These are phyloP conservation scores for Sporothrix curviconia DNA, from an alignment of 2,329 filamentous ascomycete species.

Conservation along the genomic window DNA sequence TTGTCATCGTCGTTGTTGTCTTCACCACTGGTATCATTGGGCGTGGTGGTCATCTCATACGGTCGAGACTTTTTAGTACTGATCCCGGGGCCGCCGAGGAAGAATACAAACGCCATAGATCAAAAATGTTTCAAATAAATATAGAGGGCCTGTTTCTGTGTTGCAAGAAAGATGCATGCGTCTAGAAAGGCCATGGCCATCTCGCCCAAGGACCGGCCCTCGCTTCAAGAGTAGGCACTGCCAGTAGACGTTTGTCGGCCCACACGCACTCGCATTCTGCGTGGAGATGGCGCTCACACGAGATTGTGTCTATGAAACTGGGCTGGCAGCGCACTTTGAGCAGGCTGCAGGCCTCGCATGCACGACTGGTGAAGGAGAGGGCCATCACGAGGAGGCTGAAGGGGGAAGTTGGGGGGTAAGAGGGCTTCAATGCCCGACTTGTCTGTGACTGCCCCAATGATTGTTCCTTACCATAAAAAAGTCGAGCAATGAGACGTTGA, in stretches of 20 bases:
- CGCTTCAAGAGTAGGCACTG: background rate
- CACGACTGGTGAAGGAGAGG: conserved; percentile 6
- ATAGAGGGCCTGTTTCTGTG: background rate
- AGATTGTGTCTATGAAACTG: background rate
- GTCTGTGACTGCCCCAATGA: too few species aligned
- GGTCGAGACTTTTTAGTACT: background rate
- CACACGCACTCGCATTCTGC: conserved; percentile 2
- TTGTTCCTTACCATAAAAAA: too few species aligned
- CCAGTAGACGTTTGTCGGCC: conserved; percentile 5
- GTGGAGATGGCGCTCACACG: conserved; percentile 4
- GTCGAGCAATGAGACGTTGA: too few species aligned
- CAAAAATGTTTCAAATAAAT: background rate
- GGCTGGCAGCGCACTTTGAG: conserved; percentile 12
- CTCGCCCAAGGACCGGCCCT: background rate
- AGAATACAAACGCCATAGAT: background rate
- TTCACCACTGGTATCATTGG: background rate
- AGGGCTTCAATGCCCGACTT: too few species aligned
- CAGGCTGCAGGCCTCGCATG: conserved; percentile 9
- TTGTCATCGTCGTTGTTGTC: background rate
- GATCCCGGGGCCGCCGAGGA: background rate
- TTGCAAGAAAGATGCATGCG: background rate
- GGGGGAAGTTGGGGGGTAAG: background rate
- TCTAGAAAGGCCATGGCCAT: conserved; percentile 3
- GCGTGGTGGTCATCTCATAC: background rate
- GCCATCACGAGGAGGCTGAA: background rate